Evolutionary conservation across 345 rosid genomes (phyloP), one percentile per base, ranked within the genome.

Genomic region (Pistacia vera): DNA sequence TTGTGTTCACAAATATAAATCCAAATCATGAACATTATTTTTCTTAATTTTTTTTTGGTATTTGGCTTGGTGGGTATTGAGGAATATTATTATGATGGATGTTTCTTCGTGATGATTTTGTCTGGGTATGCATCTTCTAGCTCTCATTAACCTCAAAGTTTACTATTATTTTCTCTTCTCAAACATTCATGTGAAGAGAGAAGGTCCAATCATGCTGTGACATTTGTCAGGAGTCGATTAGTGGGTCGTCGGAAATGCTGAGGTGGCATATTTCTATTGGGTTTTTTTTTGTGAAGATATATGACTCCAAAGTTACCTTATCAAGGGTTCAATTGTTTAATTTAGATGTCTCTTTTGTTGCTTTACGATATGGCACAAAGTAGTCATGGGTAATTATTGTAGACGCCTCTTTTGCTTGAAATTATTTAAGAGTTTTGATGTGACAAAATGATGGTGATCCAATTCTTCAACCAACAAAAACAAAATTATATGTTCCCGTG

Each of bases 321-420:
- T 63, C 58, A 74, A 1, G 18, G n/a, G 63, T 51, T 28, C 12
- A 49, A 67, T 49, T 46, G 20, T 73, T 49, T 28, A 72, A 7
- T 51, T 30, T 2, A 18, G 3, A 7, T 20, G 6, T 70, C 14
- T 52, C 4, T 41, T 71, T 57, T 63, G 46, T 66, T 75, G 57
- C 58, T 75, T 66, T 56, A 57, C 38, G 56, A n/a, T 25, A 57
- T 30, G n/a, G 66, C 17, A 8, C 11, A 10, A 75, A 55, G 68
- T 16, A 20, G 71, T 57, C 63, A 81, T 81, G 78, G 52, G 16
- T 64, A 73, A 81, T 81, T 66, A 73, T 81, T 54, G 61, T 64
- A 8, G 18, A 3, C 22, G 36, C 35, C 7, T 22, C 11, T 52
- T 67, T 41, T 38, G 36, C 66, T 48, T 13, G 55, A 73, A 66